phyloP scores from a whole-genome alignment of 2,329 filamentous ascomycete species.

The Exserohilum turcica region DNA sequence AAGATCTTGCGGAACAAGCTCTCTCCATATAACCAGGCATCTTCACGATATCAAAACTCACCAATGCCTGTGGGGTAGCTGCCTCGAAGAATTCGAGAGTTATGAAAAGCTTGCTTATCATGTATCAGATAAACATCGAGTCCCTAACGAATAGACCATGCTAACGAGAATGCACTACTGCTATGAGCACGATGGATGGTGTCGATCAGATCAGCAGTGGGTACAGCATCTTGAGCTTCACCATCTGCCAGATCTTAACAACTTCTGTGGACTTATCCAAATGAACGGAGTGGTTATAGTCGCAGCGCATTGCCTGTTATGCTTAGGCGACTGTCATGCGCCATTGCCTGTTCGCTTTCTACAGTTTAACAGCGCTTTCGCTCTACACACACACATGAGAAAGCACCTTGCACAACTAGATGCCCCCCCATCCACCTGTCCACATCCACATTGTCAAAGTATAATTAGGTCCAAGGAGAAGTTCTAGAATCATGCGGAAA shows the following conservation, averaged over 20 bases:
- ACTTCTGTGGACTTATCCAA: background rate
- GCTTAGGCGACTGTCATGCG: background rate
- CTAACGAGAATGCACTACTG: conserved; percentile 1
- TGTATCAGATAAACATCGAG: background rate
- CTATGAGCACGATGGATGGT: conserved; percentile 1
- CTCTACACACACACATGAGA: background rate
- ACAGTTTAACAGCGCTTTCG: background rate
- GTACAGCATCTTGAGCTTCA: background rate
- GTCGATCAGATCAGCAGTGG: background rate
- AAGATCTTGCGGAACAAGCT: background rate
- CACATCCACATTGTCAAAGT: background rate
- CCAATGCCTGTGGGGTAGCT: background rate
- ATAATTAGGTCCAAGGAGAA: background rate
- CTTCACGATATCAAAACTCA: background rate
- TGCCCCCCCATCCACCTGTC: background rate
- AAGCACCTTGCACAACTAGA: background rate
- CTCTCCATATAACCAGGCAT: background rate
- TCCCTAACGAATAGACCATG: background rate
- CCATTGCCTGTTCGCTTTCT: background rate
- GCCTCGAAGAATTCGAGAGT: background rate
- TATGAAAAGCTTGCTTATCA: background rate
- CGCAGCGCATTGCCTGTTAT: background rate
- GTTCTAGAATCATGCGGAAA: background rate
- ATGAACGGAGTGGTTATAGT: background rate
- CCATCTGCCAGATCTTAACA: background rate